Conservation (phyloP, 495 filamentous ascomycete genomes). For the Penicillium pancosmium region DNA sequence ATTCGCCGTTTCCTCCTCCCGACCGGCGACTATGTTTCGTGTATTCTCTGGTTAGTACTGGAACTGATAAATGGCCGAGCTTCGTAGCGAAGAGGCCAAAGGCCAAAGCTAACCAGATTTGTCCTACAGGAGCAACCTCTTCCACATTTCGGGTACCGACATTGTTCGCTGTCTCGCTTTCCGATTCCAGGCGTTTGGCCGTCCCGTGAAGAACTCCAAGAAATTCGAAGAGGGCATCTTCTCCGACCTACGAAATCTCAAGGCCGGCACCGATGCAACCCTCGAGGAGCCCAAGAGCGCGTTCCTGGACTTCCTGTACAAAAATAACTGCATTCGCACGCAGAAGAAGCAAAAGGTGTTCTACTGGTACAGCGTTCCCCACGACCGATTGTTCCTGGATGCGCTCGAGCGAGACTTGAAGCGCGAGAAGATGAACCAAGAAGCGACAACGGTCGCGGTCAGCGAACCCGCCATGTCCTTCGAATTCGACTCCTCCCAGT, state of each 20-base stretch:
- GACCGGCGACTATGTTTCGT: conserved; percentile 98
- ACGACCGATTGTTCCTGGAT: conserved; percentile 96
- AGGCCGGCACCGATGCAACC: conserved; percentile 97
- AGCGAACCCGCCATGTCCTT: conserved; percentile 97
- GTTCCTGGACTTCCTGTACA: conserved; percentile 98
- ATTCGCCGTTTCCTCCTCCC: conserved; percentile 94
- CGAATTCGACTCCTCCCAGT: conserved; percentile 98
- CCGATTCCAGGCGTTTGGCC: conserved; percentile 96
- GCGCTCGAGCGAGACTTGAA: conserved; percentile 96
- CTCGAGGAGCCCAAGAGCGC: conserved; percentile 98
- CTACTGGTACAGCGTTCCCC: conserved; percentile 99
- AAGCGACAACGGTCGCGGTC: conserved; percentile 93
- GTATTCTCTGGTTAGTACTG: conserved; percentile 81
- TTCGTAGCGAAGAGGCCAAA: conserved; percentile 1
- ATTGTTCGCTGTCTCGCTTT: conserved; percentile 98
- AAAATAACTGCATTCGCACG: conserved; percentile 99
- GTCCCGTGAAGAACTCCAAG: conserved; percentile 98
- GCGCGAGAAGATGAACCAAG: conserved; percentile 98
- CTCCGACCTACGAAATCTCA: conserved; percentile 96
- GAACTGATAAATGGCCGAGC: not conserved
- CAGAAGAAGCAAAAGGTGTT: conserved; percentile 99
- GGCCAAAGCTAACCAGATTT: conserved; percentile 4
- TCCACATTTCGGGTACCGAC: conserved; percentile 98
- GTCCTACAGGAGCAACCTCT: conserved; percentile 83
- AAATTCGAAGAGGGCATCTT: conserved; percentile 99